Evolutionary conservation across 148 eudicot species (phyloP).

Genomic region (Salicornia ramosissima): DNA sequence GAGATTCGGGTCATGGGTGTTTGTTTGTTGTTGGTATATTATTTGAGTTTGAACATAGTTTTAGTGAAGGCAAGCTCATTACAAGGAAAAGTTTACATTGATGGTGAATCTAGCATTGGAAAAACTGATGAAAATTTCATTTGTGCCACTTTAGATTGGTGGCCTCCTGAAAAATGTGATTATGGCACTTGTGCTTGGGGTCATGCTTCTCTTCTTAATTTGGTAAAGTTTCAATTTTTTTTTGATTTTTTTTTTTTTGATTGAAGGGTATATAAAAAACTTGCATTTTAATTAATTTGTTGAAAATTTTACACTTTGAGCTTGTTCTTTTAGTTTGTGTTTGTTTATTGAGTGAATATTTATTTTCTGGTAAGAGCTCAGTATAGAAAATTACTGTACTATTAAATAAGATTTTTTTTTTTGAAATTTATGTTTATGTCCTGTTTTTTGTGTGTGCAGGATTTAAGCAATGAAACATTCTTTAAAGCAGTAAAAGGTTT

Average conservation of each 20-base stretch:
- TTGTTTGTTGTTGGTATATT: too few species aligned
- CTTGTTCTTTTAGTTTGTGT: too few species aligned
- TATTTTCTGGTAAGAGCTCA: too few species aligned
- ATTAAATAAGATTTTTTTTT: too few species aligned
- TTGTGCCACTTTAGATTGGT: constrained; percentile 97
- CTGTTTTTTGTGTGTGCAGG: constrained; percentile 36
- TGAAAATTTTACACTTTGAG: too few species aligned
- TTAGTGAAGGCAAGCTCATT: constrained; percentile 13
- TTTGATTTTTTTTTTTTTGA: too few species aligned
- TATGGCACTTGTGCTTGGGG: constrained; percentile 92
- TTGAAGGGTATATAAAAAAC: too few species aligned
- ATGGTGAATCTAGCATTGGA: constrained; percentile 53
- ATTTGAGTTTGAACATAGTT: constrained; percentile 27
- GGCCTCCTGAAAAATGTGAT: constrained; percentile 98
- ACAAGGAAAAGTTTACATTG: constrained; percentile 46
- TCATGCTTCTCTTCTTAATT: constrained; percentile 78
- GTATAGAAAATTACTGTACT: too few species aligned
- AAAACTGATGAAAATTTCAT: constrained; percentile 59
- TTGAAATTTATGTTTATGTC: background rate
- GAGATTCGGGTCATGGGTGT: constrained; percentile 26
- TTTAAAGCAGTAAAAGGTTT: constrained; percentile 51
- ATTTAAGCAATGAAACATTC: constrained; percentile 43
- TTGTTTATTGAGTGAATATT: too few species aligned
- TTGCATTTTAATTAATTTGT: too few species aligned
- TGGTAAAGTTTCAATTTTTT: too few species aligned